These are phyloP conservation scores for Populus hybrid DNA, from an alignment of 441 rosid genomes.

Conservation along the genomic window DNA sequence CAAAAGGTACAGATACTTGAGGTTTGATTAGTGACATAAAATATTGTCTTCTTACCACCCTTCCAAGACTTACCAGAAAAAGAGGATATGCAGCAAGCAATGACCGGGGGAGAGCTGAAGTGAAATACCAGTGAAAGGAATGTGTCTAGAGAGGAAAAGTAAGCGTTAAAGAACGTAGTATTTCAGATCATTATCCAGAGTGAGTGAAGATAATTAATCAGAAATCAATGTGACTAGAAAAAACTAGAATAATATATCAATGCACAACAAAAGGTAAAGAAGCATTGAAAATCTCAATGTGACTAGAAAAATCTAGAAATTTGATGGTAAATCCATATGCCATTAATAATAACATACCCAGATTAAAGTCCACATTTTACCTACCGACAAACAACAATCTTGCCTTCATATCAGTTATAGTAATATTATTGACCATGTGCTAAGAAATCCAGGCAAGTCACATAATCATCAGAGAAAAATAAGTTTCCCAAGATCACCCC, in stretches of 20 bases:
- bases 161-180: conserved; percentile 38
- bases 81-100: conserved; percentile 91
- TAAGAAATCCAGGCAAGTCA: neutral
- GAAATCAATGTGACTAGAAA: neutral
- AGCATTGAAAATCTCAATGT: neutral
- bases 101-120: conserved; percentile 91
- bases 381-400: neutral
- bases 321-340: neutral
- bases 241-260: neutral
- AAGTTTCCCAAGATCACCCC: neutral
- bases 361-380: neutral
- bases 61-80: conserved; percentile 58
- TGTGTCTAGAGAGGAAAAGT: conserved; percentile 55
- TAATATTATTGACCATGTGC: neutral
- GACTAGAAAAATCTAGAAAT: neutral
- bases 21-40: neutral
- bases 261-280: neutral
- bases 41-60: neutral
- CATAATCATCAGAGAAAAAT: neutral
- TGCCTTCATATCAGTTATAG: neutral
- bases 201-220: neutral
- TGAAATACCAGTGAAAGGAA: conserved; percentile 92
- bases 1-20: neutral
- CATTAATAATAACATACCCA: neutral
- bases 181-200: neutral